These are phyloP conservation scores for Flammula alnicola DNA, from an alignment of 1,284 basidiomycete genomes.

Conservation along the genomic window DNA sequence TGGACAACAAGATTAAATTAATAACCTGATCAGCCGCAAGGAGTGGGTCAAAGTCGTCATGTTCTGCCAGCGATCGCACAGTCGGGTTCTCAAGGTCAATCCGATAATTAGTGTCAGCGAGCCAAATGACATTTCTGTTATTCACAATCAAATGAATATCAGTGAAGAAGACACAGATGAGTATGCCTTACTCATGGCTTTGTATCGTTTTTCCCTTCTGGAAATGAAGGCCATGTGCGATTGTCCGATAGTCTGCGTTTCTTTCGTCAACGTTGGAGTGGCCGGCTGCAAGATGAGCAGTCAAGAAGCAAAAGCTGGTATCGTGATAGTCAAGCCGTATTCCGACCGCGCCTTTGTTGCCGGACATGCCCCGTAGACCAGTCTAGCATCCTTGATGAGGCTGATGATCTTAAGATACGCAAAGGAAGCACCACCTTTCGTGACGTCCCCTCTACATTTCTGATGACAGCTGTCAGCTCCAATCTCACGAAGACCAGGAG, in stretches of 20 bases:
- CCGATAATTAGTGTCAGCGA: conserved; percentile 96
- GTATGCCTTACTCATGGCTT: conserved; percentile 81
- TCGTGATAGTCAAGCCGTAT: conserved; percentile 92
- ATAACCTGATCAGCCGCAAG: conserved; percentile 84
- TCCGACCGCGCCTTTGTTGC: conserved; percentile 96
- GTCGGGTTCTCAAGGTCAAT: conserved; percentile 85
- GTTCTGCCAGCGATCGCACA: conserved; percentile 68
- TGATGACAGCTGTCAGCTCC: conserved; percentile 77
- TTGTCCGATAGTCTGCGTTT: conserved; percentile 92
- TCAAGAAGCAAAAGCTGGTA: conserved; percentile 93
- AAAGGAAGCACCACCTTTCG: conserved; percentile 71
- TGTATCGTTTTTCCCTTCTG: conserved; percentile 87
- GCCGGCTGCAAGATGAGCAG: conserved; percentile 95
- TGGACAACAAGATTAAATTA: conserved; percentile 40
- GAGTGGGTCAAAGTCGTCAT: conserved; percentile 74
- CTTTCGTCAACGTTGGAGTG: conserved; percentile 89
- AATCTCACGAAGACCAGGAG: conserved; percentile 86
- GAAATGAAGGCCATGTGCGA: conserved; percentile 84
- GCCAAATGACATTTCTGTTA: conserved; percentile 85
- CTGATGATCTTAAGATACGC: conserved; percentile 12
- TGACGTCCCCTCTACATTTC: conserved; percentile 90
- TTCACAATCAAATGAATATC: conserved; percentile 9
- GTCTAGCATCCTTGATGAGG: conserved; percentile 58
- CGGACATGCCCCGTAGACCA: conserved; percentile 94
- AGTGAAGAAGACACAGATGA: neutral